Evolutionary conservation across 768 basidiomycete species (phyloP), one percentile per base, ranked within the genome.

Genomic region (Suillus clintonianus): DNA sequence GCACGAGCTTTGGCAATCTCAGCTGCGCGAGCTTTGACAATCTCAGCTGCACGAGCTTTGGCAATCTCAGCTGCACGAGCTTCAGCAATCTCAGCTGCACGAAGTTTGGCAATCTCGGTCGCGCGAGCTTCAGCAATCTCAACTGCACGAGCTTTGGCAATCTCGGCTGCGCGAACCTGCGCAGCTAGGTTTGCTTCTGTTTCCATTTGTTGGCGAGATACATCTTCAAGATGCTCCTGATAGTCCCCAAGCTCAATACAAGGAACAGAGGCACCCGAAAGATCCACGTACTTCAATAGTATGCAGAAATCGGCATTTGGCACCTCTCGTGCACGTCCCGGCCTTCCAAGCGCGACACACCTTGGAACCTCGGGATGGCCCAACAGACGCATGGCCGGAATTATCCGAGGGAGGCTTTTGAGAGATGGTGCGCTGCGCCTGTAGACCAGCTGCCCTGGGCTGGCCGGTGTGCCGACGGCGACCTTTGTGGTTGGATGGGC

Each of bases 301-400:
- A 57, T 81, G 81, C 11, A n/a, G 53, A 56, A 71, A 81, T 55
- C 70, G 65, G 61, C 81, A 81, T 54, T 71, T 72, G 9, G 70
- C 61, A 19, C 79, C 80, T 64, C 68, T 76, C 60, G 68, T 62
- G 68, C 81, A 82, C 9, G 69, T 71, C 48, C 81, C 80, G 59
- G 71, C 71, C 55, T 72, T 79, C 81, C 79, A 79, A 58, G 72
- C 68, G 41, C 63, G 69, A 66, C 74, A 76, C 55, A 14, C 61
- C 63, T 73, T 74, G 66, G 69, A 48, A 37, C 53, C 3, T 48
- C 54, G 32, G 51, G 42, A 47, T 57, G 59, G n/a, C 22, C 32
- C 54, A 64, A 62, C 66, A 65, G 69, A 68, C 62, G 61, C 4
- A 17, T 60, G 58, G 5, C 57, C 56, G 17, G 64, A 42, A 47